Evolutionary conservation across 192 early-diverging fungal genomes (phyloP), one percentile per base, ranked within the genome.

Genomic region (Coemansia sp.): DNA sequence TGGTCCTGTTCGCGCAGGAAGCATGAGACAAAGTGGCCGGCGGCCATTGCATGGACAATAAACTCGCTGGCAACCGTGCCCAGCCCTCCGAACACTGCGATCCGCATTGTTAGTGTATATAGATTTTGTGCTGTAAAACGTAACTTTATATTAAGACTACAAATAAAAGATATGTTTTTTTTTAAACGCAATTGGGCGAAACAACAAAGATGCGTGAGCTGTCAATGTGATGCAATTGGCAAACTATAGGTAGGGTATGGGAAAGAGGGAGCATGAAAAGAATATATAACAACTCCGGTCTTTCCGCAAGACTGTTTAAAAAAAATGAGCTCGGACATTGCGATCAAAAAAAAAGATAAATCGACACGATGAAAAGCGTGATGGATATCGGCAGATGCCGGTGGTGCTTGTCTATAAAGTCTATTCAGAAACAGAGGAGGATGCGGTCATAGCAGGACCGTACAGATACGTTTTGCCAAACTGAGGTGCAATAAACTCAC

Each of bases 31-130:
- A 45, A 39, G 55, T 75, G 72, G 2, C 57, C 55, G 14, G 53
- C 39, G 18, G 33, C 59, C 41, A 69, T 46, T 13, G 72, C 72
- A 13, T 61, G 62, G 7, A 62, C 55, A 11, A 65, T 55, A 54
- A 69, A 56, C 46, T 75, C 66, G n/a, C 56, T 57, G 37, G 66
- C 57, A 11, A 65, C 21, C 1, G 58, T 22, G 27, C 66, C 72
- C 9, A 69, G 41, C 1, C 66, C 72, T 14, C 72, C 72, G 50
- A 75, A 64, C 18, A 75, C 66, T 15, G 72, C 66, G 40, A 75
- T 64, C 18, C 41, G 63, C 62, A 75, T 68, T 59, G 24, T 23
- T 14, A 27, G 23, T 34, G 30, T 30, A 25, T 10, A 2, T 25
- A 25, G 33, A 52, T 30, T 34, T 52, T 11, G n/a, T n/a, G 17